Evolutionary conservation across 805 yeast genomes (phyloP).

Genomic region (Ogataea populi-albae): DNA sequence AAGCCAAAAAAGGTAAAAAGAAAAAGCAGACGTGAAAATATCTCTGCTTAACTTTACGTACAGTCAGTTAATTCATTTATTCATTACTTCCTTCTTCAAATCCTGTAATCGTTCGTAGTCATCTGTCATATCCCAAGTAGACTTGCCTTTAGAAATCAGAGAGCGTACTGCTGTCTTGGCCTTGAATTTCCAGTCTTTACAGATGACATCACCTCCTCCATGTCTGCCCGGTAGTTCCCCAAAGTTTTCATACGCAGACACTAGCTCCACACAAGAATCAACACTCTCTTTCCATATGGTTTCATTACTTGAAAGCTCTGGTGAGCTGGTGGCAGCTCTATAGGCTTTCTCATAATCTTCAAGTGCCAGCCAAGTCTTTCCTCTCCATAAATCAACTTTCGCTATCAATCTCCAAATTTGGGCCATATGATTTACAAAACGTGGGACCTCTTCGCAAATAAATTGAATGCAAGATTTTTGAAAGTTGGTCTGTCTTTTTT

Average conservation of each 20-base stretch:
- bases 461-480: conserved; percentile 70
- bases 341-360: conserved; percentile 85
- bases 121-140: conserved; percentile 73
- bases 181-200: conserved; percentile 89
- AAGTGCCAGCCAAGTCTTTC: conserved; percentile 82
- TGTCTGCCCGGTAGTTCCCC: conserved; percentile 83
- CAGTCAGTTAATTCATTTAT: conserved; percentile 3
- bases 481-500: conserved; percentile 48
- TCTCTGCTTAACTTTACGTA: background rate
- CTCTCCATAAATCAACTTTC: conserved; percentile 81
- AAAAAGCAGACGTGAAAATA: conserved; percentile 14
- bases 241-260: conserved; percentile 80
- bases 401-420: conserved; percentile 84
- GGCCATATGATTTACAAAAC: conserved; percentile 61
- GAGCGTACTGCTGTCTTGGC: conserved; percentile 70
- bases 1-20: conserved; percentile 7
- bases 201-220: conserved; percentile 79
- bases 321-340: conserved; percentile 63
- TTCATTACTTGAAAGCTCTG: conserved; percentile 62
- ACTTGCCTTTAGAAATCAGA: conserved; percentile 73
- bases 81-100: conserved; percentile 43
- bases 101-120: conserved; percentile 69
- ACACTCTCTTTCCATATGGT: conserved; percentile 73
- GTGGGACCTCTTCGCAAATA: conserved; percentile 65
- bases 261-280: conserved; percentile 71